These are phyloP conservation scores for Linnemannia elongata DNA, from an alignment of 192 early-diverging fungal genomes.

Conservation along the genomic window DNA sequence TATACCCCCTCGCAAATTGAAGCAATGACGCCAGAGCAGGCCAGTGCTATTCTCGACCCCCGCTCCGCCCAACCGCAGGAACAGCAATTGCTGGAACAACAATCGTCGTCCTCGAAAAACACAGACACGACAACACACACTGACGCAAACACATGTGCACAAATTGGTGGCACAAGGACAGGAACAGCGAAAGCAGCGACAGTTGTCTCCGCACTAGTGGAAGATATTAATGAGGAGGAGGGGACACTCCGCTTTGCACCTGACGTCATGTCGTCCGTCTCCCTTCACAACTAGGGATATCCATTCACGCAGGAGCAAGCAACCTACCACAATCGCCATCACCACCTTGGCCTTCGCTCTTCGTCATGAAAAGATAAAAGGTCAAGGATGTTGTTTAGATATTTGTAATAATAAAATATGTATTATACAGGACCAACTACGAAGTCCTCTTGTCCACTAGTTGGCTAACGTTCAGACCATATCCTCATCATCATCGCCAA, in stretches of 20 bases:
- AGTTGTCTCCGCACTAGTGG: neutral
- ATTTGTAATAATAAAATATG: slow-evolving; percentile 5
- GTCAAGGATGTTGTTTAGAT: neutral
- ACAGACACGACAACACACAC: neutral
- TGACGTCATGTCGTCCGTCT: neutral
- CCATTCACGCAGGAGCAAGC: too few species aligned
- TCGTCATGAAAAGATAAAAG: too few species aligned
- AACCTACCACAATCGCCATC: too few species aligned
- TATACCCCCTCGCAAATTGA: slow-evolving; percentile 48
- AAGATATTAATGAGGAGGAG: neutral
- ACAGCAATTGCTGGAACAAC: neutral
- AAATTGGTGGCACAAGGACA: neutral
- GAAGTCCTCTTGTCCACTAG: neutral
- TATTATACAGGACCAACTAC: neutral
- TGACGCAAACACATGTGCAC: slow-evolving; percentile 4
- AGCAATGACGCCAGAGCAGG: slow-evolving; percentile 30
- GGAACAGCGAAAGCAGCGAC: neutral
- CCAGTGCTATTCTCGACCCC: slow-evolving; percentile 7
- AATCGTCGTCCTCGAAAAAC: neutral
- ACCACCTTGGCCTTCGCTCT: too few species aligned
- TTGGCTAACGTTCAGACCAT: slow-evolving; percentile 26
- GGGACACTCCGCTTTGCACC: neutral
- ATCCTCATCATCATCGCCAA: slow-evolving; percentile 55
- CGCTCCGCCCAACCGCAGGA: neutral
- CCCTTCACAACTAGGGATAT: slow-evolving; percentile 1